phyloP scores from a whole-genome alignment of 2,329 filamentous ascomycete genomes.

The Trichoderma koningii region DNA sequence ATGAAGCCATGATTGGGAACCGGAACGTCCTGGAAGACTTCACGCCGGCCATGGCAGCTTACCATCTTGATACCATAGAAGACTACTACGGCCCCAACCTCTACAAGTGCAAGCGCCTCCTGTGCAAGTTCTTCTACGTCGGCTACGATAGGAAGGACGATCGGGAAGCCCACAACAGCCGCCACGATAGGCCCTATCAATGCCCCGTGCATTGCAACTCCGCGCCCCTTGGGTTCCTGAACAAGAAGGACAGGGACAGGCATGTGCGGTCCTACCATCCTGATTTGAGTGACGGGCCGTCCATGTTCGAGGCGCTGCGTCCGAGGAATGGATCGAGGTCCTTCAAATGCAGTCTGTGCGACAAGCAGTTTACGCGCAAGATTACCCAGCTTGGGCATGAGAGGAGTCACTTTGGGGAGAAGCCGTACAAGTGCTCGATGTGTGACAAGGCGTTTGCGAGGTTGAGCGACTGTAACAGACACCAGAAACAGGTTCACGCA shows the following conservation, averaged over 20 bases:
- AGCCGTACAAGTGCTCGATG: slow-evolving; percentile 2
- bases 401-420: slow-evolving; percentile 19
- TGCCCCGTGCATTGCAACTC: not conserved
- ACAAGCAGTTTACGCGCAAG: slow-evolving; percentile 7
- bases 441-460: slow-evolving; percentile 4
- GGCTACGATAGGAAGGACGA: slow-evolving; percentile 7
- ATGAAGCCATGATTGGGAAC: not conserved
- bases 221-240: not conserved
- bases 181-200: slow-evolving; percentile 12
- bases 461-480: not conserved
- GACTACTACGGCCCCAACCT: slow-evolving; percentile 14
- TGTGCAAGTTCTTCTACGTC: slow-evolving; percentile 6
- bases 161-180: slow-evolving; percentile 6
- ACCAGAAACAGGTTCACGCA: slow-evolving; percentile 3
- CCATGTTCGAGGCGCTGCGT: not conserved
- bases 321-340: not conserved
- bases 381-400: not conserved
- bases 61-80: not conserved
- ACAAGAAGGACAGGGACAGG: not conserved
- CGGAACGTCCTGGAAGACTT: not conserved
- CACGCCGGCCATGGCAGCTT: not conserved
- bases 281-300: not conserved
- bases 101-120: slow-evolving; percentile 9
- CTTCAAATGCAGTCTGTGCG: slow-evolving; percentile 6
- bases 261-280: not conserved